Percentiles rank a stretch among this genome's conserved stretches.
phyloP scores from a whole-genome alignment of 2,329 filamentous ascomycete species.

The Diaporthe sp. region DNA sequence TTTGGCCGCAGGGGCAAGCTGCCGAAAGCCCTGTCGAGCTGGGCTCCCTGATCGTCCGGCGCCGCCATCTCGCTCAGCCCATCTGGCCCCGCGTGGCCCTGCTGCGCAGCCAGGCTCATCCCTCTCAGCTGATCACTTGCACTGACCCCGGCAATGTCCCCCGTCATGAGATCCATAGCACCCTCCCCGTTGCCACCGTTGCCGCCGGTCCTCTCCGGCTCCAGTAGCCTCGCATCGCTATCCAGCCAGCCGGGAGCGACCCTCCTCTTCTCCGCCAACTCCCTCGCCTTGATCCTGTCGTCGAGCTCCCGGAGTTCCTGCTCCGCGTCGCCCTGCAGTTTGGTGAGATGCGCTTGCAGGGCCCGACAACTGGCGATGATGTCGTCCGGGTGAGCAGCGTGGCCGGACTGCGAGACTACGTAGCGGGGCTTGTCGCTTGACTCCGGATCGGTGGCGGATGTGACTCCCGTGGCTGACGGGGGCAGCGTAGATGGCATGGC shows the following conservation, averaged over 20 bases:
- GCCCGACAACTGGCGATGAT: conserved; percentile 87
- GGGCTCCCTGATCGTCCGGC: conserved; percentile 64
- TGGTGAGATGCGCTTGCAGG: conserved; percentile 81
- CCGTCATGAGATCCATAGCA: conserved; percentile 56
- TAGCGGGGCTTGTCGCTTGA: conserved; percentile 73
- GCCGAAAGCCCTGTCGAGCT: conserved; percentile 72
- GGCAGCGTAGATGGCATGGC: conserved; percentile 89
- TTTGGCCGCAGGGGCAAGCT: conserved; percentile 53
- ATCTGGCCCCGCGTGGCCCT: conserved; percentile 40
- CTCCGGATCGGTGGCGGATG: conserved; percentile 53
- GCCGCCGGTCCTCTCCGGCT: conserved; percentile 71
- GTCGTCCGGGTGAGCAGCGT: conserved; percentile 87
- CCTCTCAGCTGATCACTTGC: conserved; percentile 73
- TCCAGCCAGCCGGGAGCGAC: conserved; percentile 87
- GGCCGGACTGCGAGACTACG: conserved; percentile 82
- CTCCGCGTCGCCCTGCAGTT: conserved; percentile 77
- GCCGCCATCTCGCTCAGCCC: conserved; percentile 54
- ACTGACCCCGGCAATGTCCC: conserved; percentile 22
- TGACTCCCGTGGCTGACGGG: conserved; percentile 73
- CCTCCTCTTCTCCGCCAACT: conserved; percentile 83
- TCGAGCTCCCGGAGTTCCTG: conserved; percentile 79
- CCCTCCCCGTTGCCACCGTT: conserved; percentile 44
- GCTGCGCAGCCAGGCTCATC: conserved; percentile 49
- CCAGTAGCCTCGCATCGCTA: conserved; percentile 77
- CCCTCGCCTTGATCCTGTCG: conserved; percentile 72